These are phyloP conservation scores for Alternaria arborescens DNA, from an alignment of 2,329 filamentous ascomycete genomes.

Conservation along the genomic window DNA sequence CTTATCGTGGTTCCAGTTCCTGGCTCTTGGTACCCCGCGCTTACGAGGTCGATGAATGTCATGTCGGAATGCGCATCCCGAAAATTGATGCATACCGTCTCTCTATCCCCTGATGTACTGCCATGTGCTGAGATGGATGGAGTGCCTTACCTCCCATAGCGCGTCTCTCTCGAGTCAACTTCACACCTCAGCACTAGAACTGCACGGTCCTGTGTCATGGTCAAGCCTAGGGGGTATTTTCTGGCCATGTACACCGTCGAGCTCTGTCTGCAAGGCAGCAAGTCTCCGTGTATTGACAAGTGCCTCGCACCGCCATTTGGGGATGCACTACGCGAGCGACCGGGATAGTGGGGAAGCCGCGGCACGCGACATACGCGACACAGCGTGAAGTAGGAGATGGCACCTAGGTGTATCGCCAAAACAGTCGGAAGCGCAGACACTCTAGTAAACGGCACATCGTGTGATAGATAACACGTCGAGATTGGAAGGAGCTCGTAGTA, in stretches of 20 bases:
- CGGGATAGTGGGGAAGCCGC: conserved; percentile 20
- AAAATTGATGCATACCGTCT: neutral
- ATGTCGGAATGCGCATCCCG: conserved; percentile 1
- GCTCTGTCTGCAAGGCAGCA: neutral
- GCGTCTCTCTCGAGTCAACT: neutral
- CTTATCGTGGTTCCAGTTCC: conserved; percentile 8
- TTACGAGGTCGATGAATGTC: neutral
- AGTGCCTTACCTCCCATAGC: neutral
- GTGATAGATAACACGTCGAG: neutral
- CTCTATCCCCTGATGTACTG: conserved; percentile 1
- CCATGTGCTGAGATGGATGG: neutral
- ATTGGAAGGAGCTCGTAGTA: neutral
- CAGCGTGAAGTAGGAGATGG: neutral
- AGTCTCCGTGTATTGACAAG: neutral
- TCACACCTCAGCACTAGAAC: neutral
- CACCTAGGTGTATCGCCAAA: neutral
- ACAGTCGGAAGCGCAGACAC: neutral
- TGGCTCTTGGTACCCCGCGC: conserved; percentile 9
- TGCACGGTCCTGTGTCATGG: neutral
- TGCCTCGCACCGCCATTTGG: conserved; percentile 2
- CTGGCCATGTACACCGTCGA: neutral
- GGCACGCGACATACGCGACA: conserved; percentile 17
- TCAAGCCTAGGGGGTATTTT: neutral
- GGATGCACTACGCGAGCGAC: conserved; percentile 12
- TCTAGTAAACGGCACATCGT: too few species aligned